phyloP scores from a whole-genome alignment of 2,329 filamentous ascomycete genomes.

The Colletotrichum abscissum region DNA sequence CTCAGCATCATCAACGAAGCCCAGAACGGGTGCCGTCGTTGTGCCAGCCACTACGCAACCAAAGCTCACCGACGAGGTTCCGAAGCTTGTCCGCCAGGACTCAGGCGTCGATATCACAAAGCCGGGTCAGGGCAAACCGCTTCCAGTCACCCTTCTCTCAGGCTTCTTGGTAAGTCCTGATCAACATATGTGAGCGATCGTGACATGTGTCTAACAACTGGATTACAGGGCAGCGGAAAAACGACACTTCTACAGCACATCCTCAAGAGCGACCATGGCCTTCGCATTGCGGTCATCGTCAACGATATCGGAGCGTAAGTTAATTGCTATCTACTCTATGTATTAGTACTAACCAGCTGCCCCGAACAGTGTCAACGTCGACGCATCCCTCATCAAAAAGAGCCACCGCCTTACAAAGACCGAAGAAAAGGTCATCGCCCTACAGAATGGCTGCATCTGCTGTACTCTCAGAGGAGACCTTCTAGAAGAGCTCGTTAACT shows the following conservation, averaged over 20 bases:
- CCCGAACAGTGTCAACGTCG: constrained; percentile 68
- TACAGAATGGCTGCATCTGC: constrained; percentile 82
- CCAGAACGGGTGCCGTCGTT: constrained; percentile 4
- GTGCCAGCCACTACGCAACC: background rate
- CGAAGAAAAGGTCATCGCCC: constrained; percentile 73
- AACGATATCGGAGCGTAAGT: constrained; percentile 75
- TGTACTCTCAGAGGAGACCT: constrained; percentile 79
- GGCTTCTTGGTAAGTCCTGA: constrained; percentile 62
- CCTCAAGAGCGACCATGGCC: constrained; percentile 73
- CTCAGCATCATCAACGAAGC: constrained; percentile 20
- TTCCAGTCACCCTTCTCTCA: constrained; percentile 71
- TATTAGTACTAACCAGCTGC: background rate
- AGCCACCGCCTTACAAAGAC: constrained; percentile 67
- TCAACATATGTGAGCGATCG: no score
- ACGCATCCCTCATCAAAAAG: constrained; percentile 70
- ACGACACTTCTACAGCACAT: constrained; percentile 78
- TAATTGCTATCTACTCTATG: rapidly evolving
- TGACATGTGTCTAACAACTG: background rate
- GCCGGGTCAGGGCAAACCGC: constrained; percentile 38
- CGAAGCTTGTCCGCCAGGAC: constrained; percentile 24
- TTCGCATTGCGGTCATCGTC: constrained; percentile 78
- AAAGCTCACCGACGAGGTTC: background rate
- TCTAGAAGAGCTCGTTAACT: constrained; percentile 74
- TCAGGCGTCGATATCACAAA: constrained; percentile 25
- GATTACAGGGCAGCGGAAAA: constrained; percentile 72